These are phyloP conservation scores for Fusarium sterilihyphosum DNA, from an alignment of 2,329 filamentous ascomycete species.

Conservation along the genomic window DNA sequence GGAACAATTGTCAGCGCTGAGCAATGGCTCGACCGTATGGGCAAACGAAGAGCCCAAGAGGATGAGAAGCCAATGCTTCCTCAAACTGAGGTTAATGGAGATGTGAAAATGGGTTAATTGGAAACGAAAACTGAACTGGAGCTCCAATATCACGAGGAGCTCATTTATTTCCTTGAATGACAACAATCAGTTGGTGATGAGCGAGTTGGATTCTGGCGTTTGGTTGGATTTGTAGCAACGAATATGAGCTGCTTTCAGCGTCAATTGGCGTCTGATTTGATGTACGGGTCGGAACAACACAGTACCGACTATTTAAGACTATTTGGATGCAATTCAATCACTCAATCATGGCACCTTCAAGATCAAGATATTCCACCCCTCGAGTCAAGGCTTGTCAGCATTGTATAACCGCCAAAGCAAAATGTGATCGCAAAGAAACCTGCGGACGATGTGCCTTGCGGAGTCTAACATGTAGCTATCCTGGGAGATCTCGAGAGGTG, in stretches of 20 bases:
- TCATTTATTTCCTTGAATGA: conserved; percentile 7
- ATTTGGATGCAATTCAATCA: not conserved
- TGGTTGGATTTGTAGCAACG: conserved; percentile 27
- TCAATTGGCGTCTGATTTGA: not conserved
- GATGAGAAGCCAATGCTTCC: conserved; percentile 44
- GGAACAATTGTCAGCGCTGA: conserved; percentile 92
- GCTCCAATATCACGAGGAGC: conserved; percentile 14
- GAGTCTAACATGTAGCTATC: conserved; percentile 46
- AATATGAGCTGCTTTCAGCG: conserved; percentile 16
- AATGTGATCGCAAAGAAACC: conserved; percentile 50
- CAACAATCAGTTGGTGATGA: conserved; percentile 1
- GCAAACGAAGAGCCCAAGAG: conserved; percentile 50
- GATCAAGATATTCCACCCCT: conserved; percentile 47
- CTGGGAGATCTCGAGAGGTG: not conserved
- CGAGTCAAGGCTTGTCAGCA: conserved; percentile 53
- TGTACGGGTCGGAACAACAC: conserved; percentile 1
- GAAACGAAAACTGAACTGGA: conserved; percentile 12
- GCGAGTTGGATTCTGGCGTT: conserved; percentile 27
- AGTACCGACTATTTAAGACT: not conserved
- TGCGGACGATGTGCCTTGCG: conserved; percentile 49
- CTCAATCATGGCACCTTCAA: conserved; percentile 9
- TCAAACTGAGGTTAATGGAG: conserved; percentile 35
- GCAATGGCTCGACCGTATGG: conserved; percentile 86
- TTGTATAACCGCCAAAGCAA: conserved; percentile 52
- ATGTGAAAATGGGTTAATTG: conserved; percentile 45